phyloP scores from a whole-genome alignment of 495 filamentous ascomycete genomes.

The Chaetomidium leptoderma region DNA sequence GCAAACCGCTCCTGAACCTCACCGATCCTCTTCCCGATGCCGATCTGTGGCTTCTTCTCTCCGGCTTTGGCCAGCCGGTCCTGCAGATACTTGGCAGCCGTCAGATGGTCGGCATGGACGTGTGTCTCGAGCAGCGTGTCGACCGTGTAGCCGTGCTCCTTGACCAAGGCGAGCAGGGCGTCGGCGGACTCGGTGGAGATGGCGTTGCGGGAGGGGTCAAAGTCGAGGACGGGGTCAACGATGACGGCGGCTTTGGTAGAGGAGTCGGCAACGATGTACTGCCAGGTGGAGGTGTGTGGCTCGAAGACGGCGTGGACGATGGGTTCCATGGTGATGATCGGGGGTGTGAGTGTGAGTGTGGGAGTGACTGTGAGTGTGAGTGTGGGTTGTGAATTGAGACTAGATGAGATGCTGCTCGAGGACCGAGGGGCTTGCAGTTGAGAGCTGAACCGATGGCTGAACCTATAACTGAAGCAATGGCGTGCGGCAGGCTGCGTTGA shows the following conservation, averaged over 20 bases:
- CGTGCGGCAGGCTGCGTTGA: not conserved
- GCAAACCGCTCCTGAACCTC: constrained; percentile 50
- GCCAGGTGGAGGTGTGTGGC: constrained; percentile 52
- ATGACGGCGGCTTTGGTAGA: constrained; percentile 45
- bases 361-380: not conserved
- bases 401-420: not conserved
- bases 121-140: constrained; percentile 55
- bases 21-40: constrained; percentile 53
- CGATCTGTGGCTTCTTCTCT: constrained; percentile 38
- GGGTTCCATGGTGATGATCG: constrained; percentile 20
- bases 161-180: constrained; percentile 39
- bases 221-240: constrained; percentile 60
- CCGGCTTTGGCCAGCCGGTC: constrained; percentile 29
- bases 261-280: constrained; percentile 56
- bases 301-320: constrained; percentile 32
- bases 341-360: not conserved
- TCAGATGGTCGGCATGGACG: constrained; percentile 61
- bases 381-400: not conserved
- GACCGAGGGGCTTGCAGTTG: not conserved
- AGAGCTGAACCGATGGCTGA: too few species aligned
- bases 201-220: constrained; percentile 42
- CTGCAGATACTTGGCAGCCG: constrained; percentile 53
- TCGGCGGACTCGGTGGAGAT: constrained; percentile 51
- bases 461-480: not conserved
- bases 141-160: constrained; percentile 45